phyloP scores from a whole-genome alignment of 1,284 basidiomycete genomes.

The Vanrija sp. region DNA sequence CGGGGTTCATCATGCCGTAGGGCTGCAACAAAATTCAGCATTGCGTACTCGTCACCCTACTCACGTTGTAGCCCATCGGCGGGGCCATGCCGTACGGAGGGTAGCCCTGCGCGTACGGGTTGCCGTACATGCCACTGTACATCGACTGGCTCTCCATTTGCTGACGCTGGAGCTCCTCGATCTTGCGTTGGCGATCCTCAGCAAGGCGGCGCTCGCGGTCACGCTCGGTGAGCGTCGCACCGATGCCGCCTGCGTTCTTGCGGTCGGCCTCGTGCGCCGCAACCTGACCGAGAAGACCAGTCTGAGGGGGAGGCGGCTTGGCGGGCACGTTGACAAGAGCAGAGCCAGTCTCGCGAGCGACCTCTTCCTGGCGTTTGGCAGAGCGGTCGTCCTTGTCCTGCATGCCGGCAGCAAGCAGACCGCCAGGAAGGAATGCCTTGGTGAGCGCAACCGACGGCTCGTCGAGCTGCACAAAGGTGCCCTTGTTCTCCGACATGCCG shows the following conservation, averaged over 20 bases:
- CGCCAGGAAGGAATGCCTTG: conserved; percentile 90
- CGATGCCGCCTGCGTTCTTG: conserved; percentile 89
- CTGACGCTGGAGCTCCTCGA: conserved; percentile 82
- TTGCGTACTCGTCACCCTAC: neutral
- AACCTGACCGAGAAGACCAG: conserved; percentile 91
- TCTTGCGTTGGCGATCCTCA: conserved; percentile 85
- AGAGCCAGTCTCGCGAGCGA: conserved; percentile 81
- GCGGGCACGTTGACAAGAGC: conserved; percentile 89
- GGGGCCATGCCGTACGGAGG: conserved; percentile 38
- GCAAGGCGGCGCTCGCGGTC: conserved; percentile 86
- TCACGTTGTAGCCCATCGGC: conserved; percentile 45
- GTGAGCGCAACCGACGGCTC: conserved; percentile 70
- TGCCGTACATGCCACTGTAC: conserved; percentile 31
- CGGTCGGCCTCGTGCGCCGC: conserved; percentile 91
- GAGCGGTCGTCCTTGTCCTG: conserved; percentile 94
- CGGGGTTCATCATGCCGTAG: conserved; percentile 23
- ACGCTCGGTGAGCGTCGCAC: conserved; percentile 88
- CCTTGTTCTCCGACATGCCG: conserved; percentile 46
- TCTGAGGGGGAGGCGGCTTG: conserved; percentile 92
- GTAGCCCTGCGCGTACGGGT: conserved; percentile 21
- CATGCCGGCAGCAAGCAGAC: conserved; percentile 86
- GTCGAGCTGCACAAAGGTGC: conserved; percentile 74
- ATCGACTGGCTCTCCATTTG: conserved; percentile 83
- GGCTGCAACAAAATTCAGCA: conserved; percentile 2
- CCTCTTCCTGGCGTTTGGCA: conserved; percentile 88